These are phyloP conservation scores for Phanerochaete sordida DNA, from an alignment of 768 basidiomycete genomes.

Conservation along the genomic window DNA sequence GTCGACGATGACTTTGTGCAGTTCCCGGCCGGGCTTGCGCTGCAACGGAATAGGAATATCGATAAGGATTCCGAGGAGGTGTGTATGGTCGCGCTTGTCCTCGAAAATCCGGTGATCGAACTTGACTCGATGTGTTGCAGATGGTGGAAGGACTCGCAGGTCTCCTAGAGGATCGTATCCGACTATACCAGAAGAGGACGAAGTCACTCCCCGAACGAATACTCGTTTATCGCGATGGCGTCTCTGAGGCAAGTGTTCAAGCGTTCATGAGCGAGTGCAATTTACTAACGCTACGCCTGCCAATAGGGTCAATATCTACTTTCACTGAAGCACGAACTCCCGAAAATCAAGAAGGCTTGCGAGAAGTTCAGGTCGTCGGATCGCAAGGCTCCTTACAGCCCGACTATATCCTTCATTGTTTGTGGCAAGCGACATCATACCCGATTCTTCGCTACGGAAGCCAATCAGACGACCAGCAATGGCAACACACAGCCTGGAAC, in stretches of 20 bases:
- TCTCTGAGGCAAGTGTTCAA: slow-evolving; percentile 60
- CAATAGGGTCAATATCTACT: slow-evolving; percentile 68
- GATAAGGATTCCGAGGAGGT: slow-evolving; percentile 36
- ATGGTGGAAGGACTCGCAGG: slow-evolving; percentile 63
- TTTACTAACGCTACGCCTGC: neutral
- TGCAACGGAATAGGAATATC: slow-evolving; percentile 51
- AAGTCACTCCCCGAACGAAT: slow-evolving; percentile 61
- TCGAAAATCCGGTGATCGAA: neutral
- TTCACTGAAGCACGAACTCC: slow-evolving; percentile 58
- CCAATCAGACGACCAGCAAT: slow-evolving; percentile 50
- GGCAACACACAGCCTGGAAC: slow-evolving; percentile 82
- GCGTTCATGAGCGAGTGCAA: neutral
- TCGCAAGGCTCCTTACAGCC: slow-evolving; percentile 48
- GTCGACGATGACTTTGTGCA: slow-evolving; percentile 67
- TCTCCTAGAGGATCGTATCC: slow-evolving; percentile 73
- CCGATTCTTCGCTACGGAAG: slow-evolving; percentile 54
- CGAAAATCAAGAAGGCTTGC: slow-evolving; percentile 60
- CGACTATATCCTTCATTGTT: slow-evolving; percentile 66
- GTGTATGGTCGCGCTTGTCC: neutral
- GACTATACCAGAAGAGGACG: slow-evolving; percentile 48
- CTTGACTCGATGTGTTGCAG: slow-evolving; percentile 32
- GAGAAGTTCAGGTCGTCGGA: slow-evolving; percentile 41
- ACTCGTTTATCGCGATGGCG: slow-evolving; percentile 76
- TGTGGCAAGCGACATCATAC: slow-evolving; percentile 76
- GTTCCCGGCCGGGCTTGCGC: slow-evolving; percentile 69